These are phyloP conservation scores for Oldenlandia corymbosa DNA, from an alignment of 257 asterid species.

Conservation along the genomic window DNA sequence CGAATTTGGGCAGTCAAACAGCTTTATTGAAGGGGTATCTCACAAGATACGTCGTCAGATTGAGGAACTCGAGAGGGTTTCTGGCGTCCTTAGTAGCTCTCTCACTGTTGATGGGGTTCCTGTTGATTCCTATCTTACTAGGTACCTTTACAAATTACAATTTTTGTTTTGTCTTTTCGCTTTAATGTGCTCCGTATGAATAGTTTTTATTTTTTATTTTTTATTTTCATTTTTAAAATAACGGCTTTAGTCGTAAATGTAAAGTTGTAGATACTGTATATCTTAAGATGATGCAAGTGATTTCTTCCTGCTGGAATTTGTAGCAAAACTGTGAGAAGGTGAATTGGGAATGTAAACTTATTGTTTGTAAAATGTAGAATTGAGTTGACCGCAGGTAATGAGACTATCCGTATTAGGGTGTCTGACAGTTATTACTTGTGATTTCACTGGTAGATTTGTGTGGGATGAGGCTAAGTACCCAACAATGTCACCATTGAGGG, in stretches of 20 bases:
- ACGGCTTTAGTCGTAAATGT: too few species aligned
- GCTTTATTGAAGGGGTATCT: constrained; percentile 78
- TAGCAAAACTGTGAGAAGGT: too few species aligned
- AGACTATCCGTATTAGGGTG: too few species aligned
- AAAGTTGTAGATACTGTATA: too few species aligned
- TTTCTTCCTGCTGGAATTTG: too few species aligned
- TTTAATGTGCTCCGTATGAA: too few species aligned
- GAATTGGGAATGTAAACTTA: too few species aligned
- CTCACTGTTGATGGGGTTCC: constrained; percentile 95
- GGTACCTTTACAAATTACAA: constrained; percentile 27
- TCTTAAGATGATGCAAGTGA: too few species aligned
- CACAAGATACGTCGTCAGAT: constrained; percentile 83
- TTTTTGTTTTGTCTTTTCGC: not conserved
- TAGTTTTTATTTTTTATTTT: too few species aligned
- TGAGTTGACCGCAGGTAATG: too few species aligned
- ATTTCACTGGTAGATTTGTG: constrained; percentile 43
- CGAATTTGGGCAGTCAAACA: constrained; percentile 88
- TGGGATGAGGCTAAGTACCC: constrained; percentile 96
- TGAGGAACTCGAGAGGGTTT: constrained; percentile 84
- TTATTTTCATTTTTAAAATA: too few species aligned
- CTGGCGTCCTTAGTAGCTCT: constrained; percentile 68
- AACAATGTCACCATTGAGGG: constrained; percentile 76
- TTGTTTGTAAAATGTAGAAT: too few species aligned
- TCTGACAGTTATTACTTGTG: not conserved
- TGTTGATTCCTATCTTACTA: constrained; percentile 86